These are phyloP conservation scores for Paraglomus occultum DNA, from an alignment of 192 early-diverging fungal genomes.

Conservation along the genomic window DNA sequence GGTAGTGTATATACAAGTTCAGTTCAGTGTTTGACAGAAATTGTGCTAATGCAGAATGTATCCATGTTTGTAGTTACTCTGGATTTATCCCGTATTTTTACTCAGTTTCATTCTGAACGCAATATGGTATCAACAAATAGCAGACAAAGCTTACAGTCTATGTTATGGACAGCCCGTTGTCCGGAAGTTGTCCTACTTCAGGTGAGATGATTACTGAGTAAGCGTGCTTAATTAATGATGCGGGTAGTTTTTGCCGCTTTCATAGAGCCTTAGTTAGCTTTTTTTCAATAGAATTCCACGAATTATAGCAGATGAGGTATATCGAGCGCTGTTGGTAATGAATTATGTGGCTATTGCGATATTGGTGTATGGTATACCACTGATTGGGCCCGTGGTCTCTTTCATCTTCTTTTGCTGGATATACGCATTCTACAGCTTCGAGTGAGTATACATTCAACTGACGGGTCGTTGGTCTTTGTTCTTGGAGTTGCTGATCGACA, in stretches of 20 bases:
- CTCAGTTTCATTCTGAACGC: conserved; percentile 51
- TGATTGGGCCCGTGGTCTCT: conserved; percentile 40
- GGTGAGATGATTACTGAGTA: not conserved
- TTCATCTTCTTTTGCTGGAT: conserved; percentile 49
- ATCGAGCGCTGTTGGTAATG: conserved; percentile 46
- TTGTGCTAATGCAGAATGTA: too few species aligned
- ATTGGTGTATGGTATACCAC: conserved; percentile 39
- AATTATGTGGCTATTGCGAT: conserved; percentile 41
- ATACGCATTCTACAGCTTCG: conserved; percentile 51
- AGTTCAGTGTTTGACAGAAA: not conserved
- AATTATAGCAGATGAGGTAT: conserved; percentile 42
- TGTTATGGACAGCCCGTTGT: conserved; percentile 40
- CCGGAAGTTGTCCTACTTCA: conserved; percentile 35
- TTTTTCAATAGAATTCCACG: conserved; percentile 26
- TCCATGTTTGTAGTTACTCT: conserved; percentile 38
- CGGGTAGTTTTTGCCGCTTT: not conserved
- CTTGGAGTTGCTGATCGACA: too few species aligned
- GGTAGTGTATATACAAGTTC: conserved; percentile 7
- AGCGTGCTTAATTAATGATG: too few species aligned
- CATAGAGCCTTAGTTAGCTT: not conserved
- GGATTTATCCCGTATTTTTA: conserved; percentile 55
- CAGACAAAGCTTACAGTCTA: conserved; percentile 46
- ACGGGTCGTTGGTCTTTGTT: too few species aligned
- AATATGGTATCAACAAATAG: conserved; percentile 59
- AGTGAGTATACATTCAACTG: conserved; percentile 39